These are phyloP conservation scores for Phytophthora multivora DNA, from an alignment of 352 stramenopile species.

Conservation along the genomic window DNA sequence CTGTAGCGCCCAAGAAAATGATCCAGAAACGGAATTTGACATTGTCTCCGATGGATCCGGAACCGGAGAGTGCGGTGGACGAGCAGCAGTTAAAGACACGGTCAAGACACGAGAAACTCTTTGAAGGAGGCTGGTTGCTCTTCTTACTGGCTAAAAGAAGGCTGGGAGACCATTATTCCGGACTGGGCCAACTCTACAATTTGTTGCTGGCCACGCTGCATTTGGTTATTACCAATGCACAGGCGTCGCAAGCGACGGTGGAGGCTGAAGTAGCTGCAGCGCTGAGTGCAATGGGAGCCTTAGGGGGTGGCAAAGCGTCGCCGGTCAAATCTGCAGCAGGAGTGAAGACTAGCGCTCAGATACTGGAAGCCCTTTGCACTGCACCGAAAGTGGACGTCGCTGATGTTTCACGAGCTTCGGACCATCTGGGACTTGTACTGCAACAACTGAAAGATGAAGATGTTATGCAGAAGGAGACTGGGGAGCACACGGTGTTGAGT, in stretches of 20 bases:
- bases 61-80: constrained; percentile 30
- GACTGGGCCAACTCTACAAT: constrained; percentile 77
- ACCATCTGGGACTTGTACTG: constrained; percentile 48
- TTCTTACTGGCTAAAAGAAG: constrained; percentile 69
- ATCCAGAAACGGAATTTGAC: neutral
- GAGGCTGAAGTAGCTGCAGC: constrained; percentile 82
- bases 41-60: constrained; percentile 10
- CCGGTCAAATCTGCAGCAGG: constrained; percentile 8
- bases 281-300: constrained; percentile 67
- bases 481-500: constrained; percentile 12
- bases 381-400: constrained; percentile 50
- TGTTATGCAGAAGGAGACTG: constrained; percentile 19
- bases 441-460: constrained; percentile 38
- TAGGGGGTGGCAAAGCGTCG: constrained; percentile 26
- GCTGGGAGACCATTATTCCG: constrained; percentile 47
- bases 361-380: constrained; percentile 54
- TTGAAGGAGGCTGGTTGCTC: constrained; percentile 75
- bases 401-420: constrained; percentile 49
- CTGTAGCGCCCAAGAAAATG: constrained; percentile 30
- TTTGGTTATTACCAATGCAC: constrained; percentile 50
- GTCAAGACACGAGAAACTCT: constrained; percentile 41
- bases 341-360: constrained; percentile 28
- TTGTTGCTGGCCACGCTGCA: constrained; percentile 78
- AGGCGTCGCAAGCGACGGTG: constrained; percentile 48
- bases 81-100: constrained; percentile 12